Base-by-base conservation (phyloP, 164 flowering plant genomes). In the Stephania yunnanensis region DNA sequence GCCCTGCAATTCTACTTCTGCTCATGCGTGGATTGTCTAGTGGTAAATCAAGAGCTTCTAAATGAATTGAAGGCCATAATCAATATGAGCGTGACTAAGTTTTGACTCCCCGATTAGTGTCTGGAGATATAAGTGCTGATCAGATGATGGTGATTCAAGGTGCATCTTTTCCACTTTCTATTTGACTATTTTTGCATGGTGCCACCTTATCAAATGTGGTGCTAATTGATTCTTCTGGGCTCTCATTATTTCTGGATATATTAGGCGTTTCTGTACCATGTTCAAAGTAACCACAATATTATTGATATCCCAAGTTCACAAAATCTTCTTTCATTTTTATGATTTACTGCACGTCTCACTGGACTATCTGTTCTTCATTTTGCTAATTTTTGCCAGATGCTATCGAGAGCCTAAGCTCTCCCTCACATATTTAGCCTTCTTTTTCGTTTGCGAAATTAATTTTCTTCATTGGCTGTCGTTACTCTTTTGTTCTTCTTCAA, bases 241-340 rank as follows among this genome's bases (percentile, higher is more conserved):
- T 73, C 73, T 68, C 68, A 22, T 69, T 73, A 55, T 73, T 77
- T 77, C 17, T 67, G 44, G 68, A 73, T 55, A 45, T 44, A 71
- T 77, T 74, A 72, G 74, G 72, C 72, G 75, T 50, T 72, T 46
- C 66, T 77, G 50, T 52, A 45, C 75, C 70, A 77, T 77, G 73
- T 72, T 77, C 19, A 19, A 46, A 30, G 25, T 71, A 15, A 67
- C 45, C 46, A 13, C 44, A 46, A 58, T 58, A 15, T 15, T 58
- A 6, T 44, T 64, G 45, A 36, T 46, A 48, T 10, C 76, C 64
- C 19, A 58, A 58, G 7, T 5, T n/a, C 7, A 19, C 64, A 58
- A 17, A 8, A 15, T 58, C 19, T 29, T 17, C 29, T 48, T 22
- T 48, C 3, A 58, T 58, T 58, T n/a, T 58, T 3, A 58, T 58